Conservation (phyloP, 495 filamentous ascomycete genomes). For the Hypoxylon lienhwacheense region DNA sequence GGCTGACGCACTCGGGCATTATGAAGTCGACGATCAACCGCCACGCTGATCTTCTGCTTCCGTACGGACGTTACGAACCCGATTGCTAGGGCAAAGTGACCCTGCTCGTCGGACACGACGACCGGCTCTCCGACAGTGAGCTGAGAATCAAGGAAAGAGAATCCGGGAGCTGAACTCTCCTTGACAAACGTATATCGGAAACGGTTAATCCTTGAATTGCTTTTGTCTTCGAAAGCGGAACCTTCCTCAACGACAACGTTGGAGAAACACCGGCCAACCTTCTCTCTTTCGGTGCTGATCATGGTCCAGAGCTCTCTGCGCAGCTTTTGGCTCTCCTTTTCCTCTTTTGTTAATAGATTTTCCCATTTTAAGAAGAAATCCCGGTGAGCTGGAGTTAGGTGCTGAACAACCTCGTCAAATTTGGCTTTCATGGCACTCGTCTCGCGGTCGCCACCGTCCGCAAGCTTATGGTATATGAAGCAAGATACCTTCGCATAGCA, state of each 20-base stretch:
- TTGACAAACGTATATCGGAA: slow-evolving; percentile 84
- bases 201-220: slow-evolving; percentile 81
- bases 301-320: slow-evolving; percentile 94
- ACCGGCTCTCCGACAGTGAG: slow-evolving; percentile 88
- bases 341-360: slow-evolving; percentile 87
- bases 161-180: slow-evolving; percentile 54
- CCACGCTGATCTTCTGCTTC: slow-evolving; percentile 75
- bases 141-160: slow-evolving; percentile 89
- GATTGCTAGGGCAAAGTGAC: slow-evolving; percentile 90
- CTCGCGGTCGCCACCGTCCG: slow-evolving; percentile 79
- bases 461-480: slow-evolving; percentile 92
- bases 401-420: slow-evolving; percentile 73
- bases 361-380: slow-evolving; percentile 96
- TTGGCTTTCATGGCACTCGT: slow-evolving; percentile 73
- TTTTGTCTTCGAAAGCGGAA: slow-evolving; percentile 65
- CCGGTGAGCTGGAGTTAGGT: slow-evolving; percentile 70
- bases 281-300: slow-evolving; percentile 84
- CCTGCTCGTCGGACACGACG: slow-evolving; percentile 93
- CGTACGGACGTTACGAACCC: slow-evolving; percentile 81
- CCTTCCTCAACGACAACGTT: slow-evolving; percentile 76
- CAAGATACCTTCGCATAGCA: slow-evolving; percentile 90
- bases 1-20: slow-evolving; percentile 74
- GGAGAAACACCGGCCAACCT: slow-evolving; percentile 69
- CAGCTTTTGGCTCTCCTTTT: slow-evolving; percentile 80
- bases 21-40: slow-evolving; percentile 84